Evolutionary conservation across 192 early-diverging fungal species (phyloP), one percentile per base, ranked within the genome.

Genomic region (Coemansia sp.): DNA sequence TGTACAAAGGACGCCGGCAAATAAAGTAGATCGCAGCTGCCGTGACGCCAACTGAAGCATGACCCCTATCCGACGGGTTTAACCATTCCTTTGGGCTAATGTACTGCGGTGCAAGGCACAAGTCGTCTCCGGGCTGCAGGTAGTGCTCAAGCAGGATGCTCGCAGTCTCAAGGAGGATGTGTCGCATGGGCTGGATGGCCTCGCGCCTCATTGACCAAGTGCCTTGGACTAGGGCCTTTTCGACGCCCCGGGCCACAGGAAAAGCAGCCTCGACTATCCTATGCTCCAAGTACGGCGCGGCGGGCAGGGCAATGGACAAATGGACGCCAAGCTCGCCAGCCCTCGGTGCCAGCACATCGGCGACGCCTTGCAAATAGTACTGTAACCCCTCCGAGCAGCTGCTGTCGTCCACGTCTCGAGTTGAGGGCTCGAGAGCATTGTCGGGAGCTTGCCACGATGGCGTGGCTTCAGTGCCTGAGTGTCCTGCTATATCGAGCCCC

Each of bases 261-360:
- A 65, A 58, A 20, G 36, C 45, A 1, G 39, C 41, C 31, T 61
- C 8, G 25, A 64, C 59, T 25, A 58, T 42, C 3, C 56, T 22
- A 27, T 65, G 59, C 14, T 58, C 75, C 24, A 27, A 35, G 31
- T 43, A 51, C 2, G 59, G 46, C 41, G 59, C 39, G 4, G 38
- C 64, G 1, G 73, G 78, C 17, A 81, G 47, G 1, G 78, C 69
- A 38, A 81, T 43, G 1, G 59, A 35, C 31, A 81, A 11, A 3
- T 39, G 31, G 10, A 75, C 56, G 14, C 56, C 64, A 27, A 75
- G 66, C 40, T 75, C 73, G 3, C 38, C 73, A 5, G 78, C 78
- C 46, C 73, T 49, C 11, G 78, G 73, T 1, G 69, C 73, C 54
- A 75, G 32, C 11, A 70, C 73, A 39, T 81, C 78, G 36, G 49